A percentile compares a stretch with the other conserved stretches of the same genome.
Evolutionary conservation across 1,139 yeast species (phyloP).

Genomic region (Magnusiomyces paraingens): DNA sequence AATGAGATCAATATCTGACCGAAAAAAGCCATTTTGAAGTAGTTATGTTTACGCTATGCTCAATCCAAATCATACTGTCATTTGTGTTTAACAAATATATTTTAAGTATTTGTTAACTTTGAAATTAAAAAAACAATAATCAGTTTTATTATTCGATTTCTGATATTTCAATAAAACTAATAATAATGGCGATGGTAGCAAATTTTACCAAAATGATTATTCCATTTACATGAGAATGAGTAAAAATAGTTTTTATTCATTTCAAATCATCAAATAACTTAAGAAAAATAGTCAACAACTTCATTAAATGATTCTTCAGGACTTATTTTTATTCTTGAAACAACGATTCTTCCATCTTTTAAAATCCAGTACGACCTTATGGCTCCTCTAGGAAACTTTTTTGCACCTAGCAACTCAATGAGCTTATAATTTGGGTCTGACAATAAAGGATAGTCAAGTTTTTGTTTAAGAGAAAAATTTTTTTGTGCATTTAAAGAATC

Average conservation of each 20-base stretch:
- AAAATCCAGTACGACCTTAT: conserved; percentile 89
- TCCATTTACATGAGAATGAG: no score
- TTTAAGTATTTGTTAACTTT: no score
- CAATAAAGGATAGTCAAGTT: conserved; percentile 64
- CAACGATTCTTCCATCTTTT: conserved; percentile 63
- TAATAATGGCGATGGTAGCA: no score
- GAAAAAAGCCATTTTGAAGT: conserved; percentile 76
- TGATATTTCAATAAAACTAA: no score
- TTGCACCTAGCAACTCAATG: conserved; percentile 74
- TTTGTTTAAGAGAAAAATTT: conserved; percentile 65
- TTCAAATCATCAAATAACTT: no score
- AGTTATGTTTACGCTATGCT: no score
- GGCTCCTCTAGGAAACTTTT: conserved; percentile 53
- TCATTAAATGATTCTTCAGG: conserved; percentile 70
- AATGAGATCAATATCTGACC: conserved; percentile 75
- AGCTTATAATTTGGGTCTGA: conserved; percentile 69
- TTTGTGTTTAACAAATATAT: no score
- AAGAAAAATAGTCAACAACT: conserved; percentile 25
- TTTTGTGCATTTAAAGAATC: conserved; percentile 72
- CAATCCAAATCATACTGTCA: no score
- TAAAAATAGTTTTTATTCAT: no score
- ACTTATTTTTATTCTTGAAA: conserved; percentile 60
- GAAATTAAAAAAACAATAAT: no score
- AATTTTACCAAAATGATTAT: no score
- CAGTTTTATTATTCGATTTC: no score